Evolutionary conservation across 768 basidiomycete species (phyloP).

Genomic region (Termitomyces sp.): DNA sequence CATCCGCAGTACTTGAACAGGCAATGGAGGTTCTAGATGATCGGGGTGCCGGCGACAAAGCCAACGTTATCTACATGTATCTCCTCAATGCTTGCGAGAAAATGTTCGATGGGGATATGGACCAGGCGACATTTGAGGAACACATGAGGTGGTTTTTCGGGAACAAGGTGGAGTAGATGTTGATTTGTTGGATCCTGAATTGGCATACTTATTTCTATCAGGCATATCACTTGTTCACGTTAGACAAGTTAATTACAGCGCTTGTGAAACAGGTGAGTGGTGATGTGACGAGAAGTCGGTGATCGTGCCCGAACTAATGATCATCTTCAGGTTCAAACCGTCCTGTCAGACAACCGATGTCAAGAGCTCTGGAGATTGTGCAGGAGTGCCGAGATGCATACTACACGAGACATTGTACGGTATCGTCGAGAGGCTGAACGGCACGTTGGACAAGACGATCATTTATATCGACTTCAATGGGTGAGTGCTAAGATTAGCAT

Average conservation of each 20-base stretch:
- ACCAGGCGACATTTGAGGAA: conserved; percentile 91
- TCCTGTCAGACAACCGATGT: conserved; percentile 79
- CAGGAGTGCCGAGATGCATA: conserved; percentile 48
- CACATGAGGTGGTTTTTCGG: conserved; percentile 95
- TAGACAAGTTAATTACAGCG: conserved; percentile 88
- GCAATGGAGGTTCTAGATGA: conserved; percentile 60
- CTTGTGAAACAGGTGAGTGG: conserved; percentile 83
- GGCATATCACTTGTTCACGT: conserved; percentile 89
- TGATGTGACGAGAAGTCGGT: not conserved
- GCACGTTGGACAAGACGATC: conserved; percentile 70
- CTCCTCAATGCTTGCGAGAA: conserved; percentile 89
- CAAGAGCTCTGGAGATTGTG: conserved; percentile 82
- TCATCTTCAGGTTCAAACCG: conserved; percentile 72
- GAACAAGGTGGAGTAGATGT: conserved; percentile 56
- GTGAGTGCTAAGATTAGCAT: conserved; percentile 39
- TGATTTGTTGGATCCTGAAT: conserved; percentile 1
- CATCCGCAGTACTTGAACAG: conserved; percentile 64
- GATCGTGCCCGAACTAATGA: not conserved
- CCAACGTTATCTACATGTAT: conserved; percentile 82
- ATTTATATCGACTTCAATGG: conserved; percentile 79
- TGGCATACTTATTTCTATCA: conserved; percentile 35
- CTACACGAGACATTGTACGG: conserved; percentile 64
- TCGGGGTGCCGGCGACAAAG: conserved; percentile 39
- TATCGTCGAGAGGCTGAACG: conserved; percentile 80
- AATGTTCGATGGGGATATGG: conserved; percentile 90